These are phyloP conservation scores for Hypoxylon subgilvum DNA, from an alignment of 495 filamentous ascomycete genomes.

Conservation along the genomic window DNA sequence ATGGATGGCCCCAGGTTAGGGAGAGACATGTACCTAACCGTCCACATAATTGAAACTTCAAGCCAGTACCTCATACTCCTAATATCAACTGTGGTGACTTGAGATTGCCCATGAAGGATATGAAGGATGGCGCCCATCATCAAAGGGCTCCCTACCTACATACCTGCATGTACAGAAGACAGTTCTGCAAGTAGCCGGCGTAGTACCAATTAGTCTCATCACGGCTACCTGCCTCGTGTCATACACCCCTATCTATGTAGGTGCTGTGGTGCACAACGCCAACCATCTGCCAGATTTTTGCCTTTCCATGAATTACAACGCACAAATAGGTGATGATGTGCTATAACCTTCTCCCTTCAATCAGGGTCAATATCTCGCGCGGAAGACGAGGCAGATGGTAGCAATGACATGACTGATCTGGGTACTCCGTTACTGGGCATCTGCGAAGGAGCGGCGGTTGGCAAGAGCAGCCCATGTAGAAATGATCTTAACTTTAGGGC, in stretches of 20 bases:
- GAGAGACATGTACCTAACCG: no score
- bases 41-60: no score
- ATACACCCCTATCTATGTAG: slow-evolving; percentile 1
- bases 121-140: no score
- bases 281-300: neutral
- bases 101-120: neutral
- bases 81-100: slow-evolving; percentile 8
- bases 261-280: slow-evolving; percentile 3
- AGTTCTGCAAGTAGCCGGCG: slow-evolving; percentile 29
- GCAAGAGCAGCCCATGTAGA: no score
- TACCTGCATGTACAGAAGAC: slow-evolving; percentile 8
- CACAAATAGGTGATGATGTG: no score
- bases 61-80: no score
- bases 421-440: no score
- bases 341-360: no score
- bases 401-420: neutral
- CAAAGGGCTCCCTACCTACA: neutral
- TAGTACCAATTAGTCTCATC: slow-evolving; percentile 21
- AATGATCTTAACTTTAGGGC: no score
- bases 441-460: no score
- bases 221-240: slow-evolving; percentile 15
- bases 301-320: slow-evolving; percentile 9
- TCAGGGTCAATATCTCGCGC: neutral
- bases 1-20: slow-evolving; percentile 6
- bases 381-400: neutral